These are phyloP conservation scores for Penicillium hordei DNA, from an alignment of 2,329 filamentous ascomycete species.

Conservation along the genomic window DNA sequence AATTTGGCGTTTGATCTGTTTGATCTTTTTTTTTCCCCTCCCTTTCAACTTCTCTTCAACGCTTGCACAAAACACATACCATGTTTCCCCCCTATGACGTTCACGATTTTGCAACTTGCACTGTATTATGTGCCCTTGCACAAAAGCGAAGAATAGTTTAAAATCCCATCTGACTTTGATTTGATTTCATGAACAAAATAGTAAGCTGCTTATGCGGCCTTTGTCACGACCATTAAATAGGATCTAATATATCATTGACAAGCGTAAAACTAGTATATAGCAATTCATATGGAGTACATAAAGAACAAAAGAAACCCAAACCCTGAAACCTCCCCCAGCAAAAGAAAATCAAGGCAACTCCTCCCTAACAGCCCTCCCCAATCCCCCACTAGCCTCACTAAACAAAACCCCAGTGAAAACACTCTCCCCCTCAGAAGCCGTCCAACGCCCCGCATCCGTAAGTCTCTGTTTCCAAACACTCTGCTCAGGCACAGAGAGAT, in stretches of 20 bases:
- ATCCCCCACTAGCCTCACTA: constrained; percentile 55
- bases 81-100: constrained; percentile 14
- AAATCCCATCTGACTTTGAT: constrained; percentile 5
- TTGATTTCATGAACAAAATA: not conserved
- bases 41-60: not conserved
- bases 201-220: not conserved
- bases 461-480: constrained; percentile 69
- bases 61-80: constrained; percentile 18
- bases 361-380: constrained; percentile 18
- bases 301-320: constrained; percentile 1
- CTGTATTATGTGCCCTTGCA: constrained; percentile 14
- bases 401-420: constrained; percentile 78
- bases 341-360: constrained; percentile 17
- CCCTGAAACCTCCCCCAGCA: not conserved
- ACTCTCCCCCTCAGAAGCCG: constrained; percentile 72
- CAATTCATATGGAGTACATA: constrained; percentile 3
- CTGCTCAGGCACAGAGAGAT: constrained; percentile 63
- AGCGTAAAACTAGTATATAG: constrained; percentile 6
- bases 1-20: constrained; percentile 29
- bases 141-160: constrained; percentile 16
- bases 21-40: not conserved
- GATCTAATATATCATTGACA: constrained; percentile 6
- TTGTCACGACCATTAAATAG: not conserved
- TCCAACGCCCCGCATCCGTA: constrained; percentile 72
- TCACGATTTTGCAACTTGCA: constrained; percentile 13